A percentile compares a stretch with the other conserved stretches of the same genome.
These are phyloP conservation scores for Boletus semigastroideus DNA, from an alignment of 1,284 basidiomycete species.

Conservation along the genomic window DNA sequence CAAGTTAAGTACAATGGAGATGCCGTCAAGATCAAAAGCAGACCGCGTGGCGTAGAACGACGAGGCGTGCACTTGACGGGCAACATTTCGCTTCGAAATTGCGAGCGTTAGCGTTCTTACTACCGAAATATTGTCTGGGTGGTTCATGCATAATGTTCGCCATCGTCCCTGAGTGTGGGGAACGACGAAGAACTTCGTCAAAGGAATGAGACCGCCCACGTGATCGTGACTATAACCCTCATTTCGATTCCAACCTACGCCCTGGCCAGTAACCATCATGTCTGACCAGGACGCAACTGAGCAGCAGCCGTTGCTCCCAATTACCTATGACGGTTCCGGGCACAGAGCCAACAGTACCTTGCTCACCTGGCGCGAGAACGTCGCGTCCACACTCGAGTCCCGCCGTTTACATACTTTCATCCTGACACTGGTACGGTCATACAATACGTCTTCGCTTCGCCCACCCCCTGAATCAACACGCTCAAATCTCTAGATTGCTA, in stretches of 20 bases:
- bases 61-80: too few relatives aligned
- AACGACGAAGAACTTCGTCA: too few relatives aligned
- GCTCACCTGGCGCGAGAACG: conserved; percentile 36
- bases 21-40: too few relatives aligned
- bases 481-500: conserved; percentile 46
- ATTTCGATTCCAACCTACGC: background rate
- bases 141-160: too few relatives aligned
- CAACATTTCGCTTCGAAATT: too few relatives aligned
- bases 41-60: too few relatives aligned
- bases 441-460: conserved; percentile 12
- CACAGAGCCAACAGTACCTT: conserved; percentile 17
- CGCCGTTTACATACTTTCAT: conserved; percentile 54
- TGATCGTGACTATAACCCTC: conserved; percentile 28
- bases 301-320: conserved; percentile 53
- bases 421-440: conserved; percentile 51
- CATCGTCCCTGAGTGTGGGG: too few relatives aligned
- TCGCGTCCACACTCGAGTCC: conserved; percentile 54
- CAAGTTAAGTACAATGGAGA: too few relatives aligned
- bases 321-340: conserved; percentile 22
- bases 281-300: conserved; percentile 45
- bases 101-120: too few relatives aligned
- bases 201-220: conserved; percentile 15
- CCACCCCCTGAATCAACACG: conserved; percentile 10
- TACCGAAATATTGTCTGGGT: too few relatives aligned
- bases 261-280: conserved; percentile 34